These are phyloP conservation scores for Silene uniflora DNA, from an alignment of 148 eudicot genomes.

Conservation along the genomic window DNA sequence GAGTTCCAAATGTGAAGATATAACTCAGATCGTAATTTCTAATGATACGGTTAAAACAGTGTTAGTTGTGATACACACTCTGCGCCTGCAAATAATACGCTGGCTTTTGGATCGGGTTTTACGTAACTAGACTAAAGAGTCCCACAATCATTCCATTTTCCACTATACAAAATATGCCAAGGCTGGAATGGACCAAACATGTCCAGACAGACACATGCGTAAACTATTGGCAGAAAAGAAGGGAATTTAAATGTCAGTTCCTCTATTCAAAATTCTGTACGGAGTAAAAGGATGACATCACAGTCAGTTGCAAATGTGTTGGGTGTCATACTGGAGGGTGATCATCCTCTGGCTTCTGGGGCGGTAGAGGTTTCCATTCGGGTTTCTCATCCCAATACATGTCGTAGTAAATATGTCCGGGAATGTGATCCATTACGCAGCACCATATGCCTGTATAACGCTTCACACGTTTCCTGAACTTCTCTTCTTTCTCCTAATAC, in stretches of 20 bases:
- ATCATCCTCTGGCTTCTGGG: conserved; percentile 77
- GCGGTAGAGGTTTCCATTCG: conserved; percentile 81
- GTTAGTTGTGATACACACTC: neutral
- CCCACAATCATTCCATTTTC: no score
- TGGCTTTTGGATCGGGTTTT: neutral
- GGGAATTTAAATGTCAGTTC: neutral
- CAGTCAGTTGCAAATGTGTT: neutral
- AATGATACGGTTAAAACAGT: no score
- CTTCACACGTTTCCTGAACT: conserved; percentile 77
- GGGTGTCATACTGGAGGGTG: conserved; percentile 65
- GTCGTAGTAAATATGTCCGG: conserved; percentile 93
- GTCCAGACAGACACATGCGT: neutral
- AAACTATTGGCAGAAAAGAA: neutral
- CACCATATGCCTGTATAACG: conserved; percentile 87
- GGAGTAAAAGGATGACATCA: neutral
- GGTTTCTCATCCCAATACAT: conserved; percentile 99
- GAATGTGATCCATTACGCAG: conserved; percentile 60
- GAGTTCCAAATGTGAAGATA: no score
- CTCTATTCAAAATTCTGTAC: neutral
- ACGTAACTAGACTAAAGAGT: neutral
- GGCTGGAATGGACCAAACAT: neutral
- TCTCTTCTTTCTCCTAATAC: conserved; percentile 59
- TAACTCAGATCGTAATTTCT: no score
- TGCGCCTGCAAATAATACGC: neutral
- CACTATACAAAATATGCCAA: neutral